Conservation (phyloP, 768 basidiomycete species). For the Collybia sp. region DNA sequence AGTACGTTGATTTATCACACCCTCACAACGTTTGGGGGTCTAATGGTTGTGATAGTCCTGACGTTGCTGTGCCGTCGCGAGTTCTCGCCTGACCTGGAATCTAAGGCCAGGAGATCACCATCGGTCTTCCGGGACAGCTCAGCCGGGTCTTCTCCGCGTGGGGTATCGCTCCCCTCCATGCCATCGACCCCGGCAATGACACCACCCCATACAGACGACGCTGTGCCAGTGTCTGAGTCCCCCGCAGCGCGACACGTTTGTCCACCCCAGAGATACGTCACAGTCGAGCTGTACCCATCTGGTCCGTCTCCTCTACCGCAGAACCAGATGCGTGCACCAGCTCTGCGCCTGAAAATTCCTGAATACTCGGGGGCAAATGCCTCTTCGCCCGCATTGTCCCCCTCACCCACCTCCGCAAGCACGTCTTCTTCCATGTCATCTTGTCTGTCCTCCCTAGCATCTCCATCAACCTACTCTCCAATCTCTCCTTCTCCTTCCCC, state of each 20-base stretch:
- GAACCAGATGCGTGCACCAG: not conserved
- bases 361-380: not conserved
- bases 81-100: constrained; percentile 7
- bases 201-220: too few species aligned
- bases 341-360: not conserved
- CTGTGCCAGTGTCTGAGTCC: too few species aligned
- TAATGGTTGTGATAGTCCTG: constrained; percentile 11
- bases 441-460: constrained; percentile 3
- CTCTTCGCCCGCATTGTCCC: not conserved
- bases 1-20: constrained; percentile 34
- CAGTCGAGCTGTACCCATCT: not conserved
- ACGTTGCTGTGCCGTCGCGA: constrained; percentile 17
- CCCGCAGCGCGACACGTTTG: too few species aligned
- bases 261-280: too few species aligned
- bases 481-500: constrained; percentile 3
- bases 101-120: not conserved
- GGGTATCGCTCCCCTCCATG: constrained; percentile 1
- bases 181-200: too few species aligned
- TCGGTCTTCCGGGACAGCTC: constrained; percentile 1
- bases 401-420: not conserved
- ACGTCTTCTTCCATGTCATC: constrained; percentile 6
- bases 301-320: not conserved
- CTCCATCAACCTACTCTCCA: not conserved
- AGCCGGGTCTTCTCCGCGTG: constrained; percentile 6
- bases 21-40: not conserved